Percentiles rank a stretch among this genome's conserved stretches.
Conservation (phyloP, 2,329 filamentous ascomycete genomes). For the Diaporthe sp. region DNA sequence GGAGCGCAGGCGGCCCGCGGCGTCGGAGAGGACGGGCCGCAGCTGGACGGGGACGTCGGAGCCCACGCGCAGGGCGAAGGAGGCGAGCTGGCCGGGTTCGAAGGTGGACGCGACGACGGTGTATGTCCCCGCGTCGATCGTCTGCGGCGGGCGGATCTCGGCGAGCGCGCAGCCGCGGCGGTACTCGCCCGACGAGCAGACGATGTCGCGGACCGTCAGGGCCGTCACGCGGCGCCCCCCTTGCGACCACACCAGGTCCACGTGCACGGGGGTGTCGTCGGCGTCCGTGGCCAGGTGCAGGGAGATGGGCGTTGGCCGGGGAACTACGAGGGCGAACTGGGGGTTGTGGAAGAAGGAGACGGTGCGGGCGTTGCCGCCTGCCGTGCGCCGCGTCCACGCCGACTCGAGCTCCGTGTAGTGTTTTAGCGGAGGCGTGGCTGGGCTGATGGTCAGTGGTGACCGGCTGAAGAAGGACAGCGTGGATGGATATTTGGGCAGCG, state of each 20-base stretch:
- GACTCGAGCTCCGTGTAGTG: constrained; percentile 69
- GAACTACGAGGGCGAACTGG: constrained; percentile 78
- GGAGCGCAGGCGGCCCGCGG: constrained; percentile 77
- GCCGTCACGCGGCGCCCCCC: constrained; percentile 76
- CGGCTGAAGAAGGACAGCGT: constrained; percentile 86
- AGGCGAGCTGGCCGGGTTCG: constrained; percentile 79
- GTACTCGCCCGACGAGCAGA: constrained; percentile 89
- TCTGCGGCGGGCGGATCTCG: constrained; percentile 50
- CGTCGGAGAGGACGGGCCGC: constrained; percentile 73
- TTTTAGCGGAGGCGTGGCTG: constrained; percentile 69
- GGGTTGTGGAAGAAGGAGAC: constrained; percentile 86
- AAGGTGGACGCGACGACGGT: constrained; percentile 93
- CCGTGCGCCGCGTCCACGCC: constrained; percentile 81
- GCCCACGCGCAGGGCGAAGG: constrained; percentile 80
- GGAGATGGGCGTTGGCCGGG: constrained; percentile 69
- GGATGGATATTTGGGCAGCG: constrained; percentile 81
- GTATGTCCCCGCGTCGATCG: constrained; percentile 78
- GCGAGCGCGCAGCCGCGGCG: constrained; percentile 81
- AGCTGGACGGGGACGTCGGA: constrained; percentile 68
- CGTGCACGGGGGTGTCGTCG: constrained; percentile 79
- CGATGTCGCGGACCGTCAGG: constrained; percentile 80
- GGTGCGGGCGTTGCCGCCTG: constrained; percentile 85
- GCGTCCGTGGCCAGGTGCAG: constrained; percentile 78
- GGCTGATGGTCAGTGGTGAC: constrained; percentile 66
- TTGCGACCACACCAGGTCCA: constrained; percentile 82